Conservation (phyloP, 441 rosid genomes). For the Pelargonium exstipulatum region DNA sequence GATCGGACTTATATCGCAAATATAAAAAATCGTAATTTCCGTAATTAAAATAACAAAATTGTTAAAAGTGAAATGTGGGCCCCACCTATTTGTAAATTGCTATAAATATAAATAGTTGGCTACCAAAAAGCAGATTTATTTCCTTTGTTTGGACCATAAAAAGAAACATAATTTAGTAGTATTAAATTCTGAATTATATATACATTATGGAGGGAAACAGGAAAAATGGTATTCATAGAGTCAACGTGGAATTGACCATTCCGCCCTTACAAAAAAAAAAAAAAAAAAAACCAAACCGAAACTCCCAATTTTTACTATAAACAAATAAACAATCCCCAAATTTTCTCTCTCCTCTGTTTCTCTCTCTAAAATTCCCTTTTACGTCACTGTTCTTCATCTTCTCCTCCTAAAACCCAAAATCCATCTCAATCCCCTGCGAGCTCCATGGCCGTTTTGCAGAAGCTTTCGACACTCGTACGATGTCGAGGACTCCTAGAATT, state of each 20-base stretch:
- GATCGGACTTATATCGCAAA: too few species aligned
- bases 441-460: conserved; percentile 28
- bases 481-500: conserved; percentile 16
- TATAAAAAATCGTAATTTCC: too few species aligned
- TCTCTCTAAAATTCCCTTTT: conserved; percentile 21
- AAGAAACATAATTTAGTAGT: not conserved
- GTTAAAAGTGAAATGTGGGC: too few species aligned
- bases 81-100: too few species aligned
- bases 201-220: conserved; percentile 43
- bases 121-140: too few species aligned
- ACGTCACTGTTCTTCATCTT: conserved; percentile 3
- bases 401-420: conserved; percentile 6
- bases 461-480: conserved; percentile 13
- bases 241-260: conserved; percentile 27
- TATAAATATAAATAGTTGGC: too few species aligned
- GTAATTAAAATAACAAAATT: too few species aligned
- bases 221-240: conserved; percentile 10
- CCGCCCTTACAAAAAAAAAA: conserved; percentile 23
- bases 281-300: not conserved
- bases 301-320: not conserved
- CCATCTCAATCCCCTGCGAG: conserved; percentile 12
- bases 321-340: conserved; percentile 18
- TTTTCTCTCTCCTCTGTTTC: conserved; percentile 1
- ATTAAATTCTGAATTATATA: not conserved
- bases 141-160: not conserved